These are phyloP conservation scores for Trichaptum fuscoviolaceum DNA, from an alignment of 768 basidiomycete species.

Conservation along the genomic window DNA sequence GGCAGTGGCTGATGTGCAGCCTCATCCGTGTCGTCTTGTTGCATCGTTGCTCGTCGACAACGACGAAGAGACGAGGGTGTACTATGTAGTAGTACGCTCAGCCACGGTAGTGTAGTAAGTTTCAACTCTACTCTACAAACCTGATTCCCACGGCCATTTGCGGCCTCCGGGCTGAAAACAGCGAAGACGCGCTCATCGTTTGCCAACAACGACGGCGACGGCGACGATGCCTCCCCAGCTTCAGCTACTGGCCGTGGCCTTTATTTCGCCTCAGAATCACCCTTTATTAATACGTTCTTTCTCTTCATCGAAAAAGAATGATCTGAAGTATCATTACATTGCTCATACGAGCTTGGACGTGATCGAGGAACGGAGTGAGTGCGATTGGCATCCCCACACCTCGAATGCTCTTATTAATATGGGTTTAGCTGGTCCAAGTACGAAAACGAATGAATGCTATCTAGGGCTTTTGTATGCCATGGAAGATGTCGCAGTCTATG, in stretches of 20 bases:
- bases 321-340: slow-evolving; percentile 85
- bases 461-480: slow-evolving; percentile 84
- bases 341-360: slow-evolving; percentile 89
- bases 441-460: slow-evolving; percentile 72
- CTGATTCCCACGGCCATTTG: not conserved
- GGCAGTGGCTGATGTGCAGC: not conserved
- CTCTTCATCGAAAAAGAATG: slow-evolving; percentile 47
- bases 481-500: slow-evolving; percentile 91
- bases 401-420: slow-evolving; percentile 14
- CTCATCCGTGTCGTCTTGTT: not conserved
- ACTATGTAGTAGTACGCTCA: not conserved
- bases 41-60: slow-evolving; percentile 1
- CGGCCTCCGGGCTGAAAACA: not conserved
- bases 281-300: slow-evolving; percentile 77
- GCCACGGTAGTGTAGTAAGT: too few relatives aligned
- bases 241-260: slow-evolving; percentile 76
- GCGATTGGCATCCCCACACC: slow-evolving; percentile 8
- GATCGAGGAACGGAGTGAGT: slow-evolving; percentile 84
- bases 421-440: slow-evolving; percentile 31
- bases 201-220: too few relatives aligned
- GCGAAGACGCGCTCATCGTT: not conserved
- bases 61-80: not conserved
- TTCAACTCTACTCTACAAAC: too few relatives aligned
- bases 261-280: slow-evolving; percentile 80
- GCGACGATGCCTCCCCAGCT: slow-evolving; percentile 57